Percentiles rank a stretch among this genome's conserved stretches.
These are phyloP conservation scores for Leccinum incarnatum DNA, from an alignment of 768 basidiomycete species.

Conservation along the genomic window DNA sequence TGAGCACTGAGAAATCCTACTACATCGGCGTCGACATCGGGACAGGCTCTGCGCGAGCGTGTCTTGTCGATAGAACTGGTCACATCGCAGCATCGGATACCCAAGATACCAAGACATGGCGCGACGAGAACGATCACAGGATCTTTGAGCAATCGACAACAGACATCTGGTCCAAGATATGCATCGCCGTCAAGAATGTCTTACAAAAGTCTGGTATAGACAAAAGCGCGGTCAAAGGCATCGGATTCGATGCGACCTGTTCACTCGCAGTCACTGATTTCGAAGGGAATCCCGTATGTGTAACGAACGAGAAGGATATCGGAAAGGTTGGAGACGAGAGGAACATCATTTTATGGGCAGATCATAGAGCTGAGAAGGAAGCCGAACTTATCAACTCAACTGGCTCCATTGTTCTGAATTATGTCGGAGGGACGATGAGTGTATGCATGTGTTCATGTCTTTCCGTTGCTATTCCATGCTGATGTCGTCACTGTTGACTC, in stretches of 20 bases:
- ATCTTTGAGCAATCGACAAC: conserved; percentile 96
- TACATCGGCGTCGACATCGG: conserved; percentile 86
- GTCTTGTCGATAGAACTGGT: conserved; percentile 69
- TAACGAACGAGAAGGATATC: conserved; percentile 65
- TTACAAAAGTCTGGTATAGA: conserved; percentile 54
- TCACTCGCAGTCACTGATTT: conserved; percentile 84
- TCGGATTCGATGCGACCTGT: conserved; percentile 97
- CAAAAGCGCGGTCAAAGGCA: conserved; percentile 68
- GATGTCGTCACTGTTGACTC: conserved; percentile 2
- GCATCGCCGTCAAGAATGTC: conserved; percentile 58
- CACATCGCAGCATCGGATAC: conserved; percentile 74
- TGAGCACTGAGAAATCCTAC: conserved; percentile 40
- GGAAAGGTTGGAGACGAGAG: conserved; percentile 63
- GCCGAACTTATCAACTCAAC: conserved; percentile 87
- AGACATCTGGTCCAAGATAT: conserved; percentile 81
- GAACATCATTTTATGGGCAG: conserved; percentile 95
- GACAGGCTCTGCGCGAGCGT: conserved; percentile 90
- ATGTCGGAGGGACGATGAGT: conserved; percentile 96
- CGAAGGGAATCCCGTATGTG: conserved; percentile 67
- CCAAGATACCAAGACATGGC: conserved; percentile 80
- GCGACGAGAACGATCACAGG: conserved; percentile 78
- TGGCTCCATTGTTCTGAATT: conserved; percentile 82
- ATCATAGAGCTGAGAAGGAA: conserved; percentile 91
- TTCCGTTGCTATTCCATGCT: conserved; percentile 2
- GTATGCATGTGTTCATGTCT: conserved; percentile 40